A percentile compares a stretch with the other conserved stretches of the same genome.
Evolutionary conservation across 176 grass and related monocot species (phyloP).

Genomic region (Triticum urartu): DNA sequence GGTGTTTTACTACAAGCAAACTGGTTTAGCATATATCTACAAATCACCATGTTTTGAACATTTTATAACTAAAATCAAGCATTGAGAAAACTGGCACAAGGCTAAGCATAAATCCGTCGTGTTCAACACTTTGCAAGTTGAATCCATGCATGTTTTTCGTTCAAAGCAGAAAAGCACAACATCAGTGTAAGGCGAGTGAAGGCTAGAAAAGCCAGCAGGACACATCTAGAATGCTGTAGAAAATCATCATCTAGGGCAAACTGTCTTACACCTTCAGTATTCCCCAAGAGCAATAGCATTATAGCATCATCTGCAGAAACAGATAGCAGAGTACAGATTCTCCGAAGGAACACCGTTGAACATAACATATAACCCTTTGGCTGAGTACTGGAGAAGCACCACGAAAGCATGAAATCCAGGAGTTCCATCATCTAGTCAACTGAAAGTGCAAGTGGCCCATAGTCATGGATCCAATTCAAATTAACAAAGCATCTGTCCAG

Average conservation of each 20-base stretch:
- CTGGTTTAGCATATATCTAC: background rate
- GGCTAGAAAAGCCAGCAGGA: background rate
- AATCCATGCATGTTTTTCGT: background rate
- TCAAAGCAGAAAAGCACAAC: background rate
- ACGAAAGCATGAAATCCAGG: background rate
- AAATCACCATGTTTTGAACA: background rate
- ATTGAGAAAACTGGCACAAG: background rate
- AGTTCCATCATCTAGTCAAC: background rate
- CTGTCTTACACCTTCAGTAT: background rate
- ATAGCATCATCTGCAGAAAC: background rate
- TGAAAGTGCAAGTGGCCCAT: background rate
- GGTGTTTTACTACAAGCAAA: background rate
- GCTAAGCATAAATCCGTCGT: background rate
- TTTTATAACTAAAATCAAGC: background rate
- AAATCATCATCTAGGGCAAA: background rate
- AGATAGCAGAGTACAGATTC: background rate
- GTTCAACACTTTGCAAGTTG: background rate
- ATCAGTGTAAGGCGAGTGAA: background rate
- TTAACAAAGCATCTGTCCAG: background rate
- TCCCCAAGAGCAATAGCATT: background rate
- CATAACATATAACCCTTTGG: background rate
- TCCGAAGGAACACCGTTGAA: background rate
- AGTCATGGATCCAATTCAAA: background rate
- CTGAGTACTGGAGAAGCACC: background rate
- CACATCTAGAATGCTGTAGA: background rate